phyloP scores from a whole-genome alignment of 192 early-diverging fungal genomes.

The Physocladia obscura region DNA sequence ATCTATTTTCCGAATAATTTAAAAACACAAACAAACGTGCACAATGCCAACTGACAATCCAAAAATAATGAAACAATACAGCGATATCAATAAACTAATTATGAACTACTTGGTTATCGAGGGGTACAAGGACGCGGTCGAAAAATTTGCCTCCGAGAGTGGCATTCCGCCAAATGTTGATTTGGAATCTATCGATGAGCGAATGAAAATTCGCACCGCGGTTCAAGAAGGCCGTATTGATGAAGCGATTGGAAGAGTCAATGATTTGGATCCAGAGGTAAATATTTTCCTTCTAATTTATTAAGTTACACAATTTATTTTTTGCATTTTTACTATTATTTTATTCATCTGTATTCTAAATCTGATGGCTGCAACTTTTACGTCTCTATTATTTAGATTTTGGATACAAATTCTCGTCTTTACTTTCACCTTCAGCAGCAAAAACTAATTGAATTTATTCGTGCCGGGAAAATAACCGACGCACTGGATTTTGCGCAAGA shows the following conservation, averaged over 20 bases:
- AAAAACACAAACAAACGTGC: too few species aligned
- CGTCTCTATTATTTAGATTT: conserved; percentile 54
- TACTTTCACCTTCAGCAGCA: conserved; percentile 98
- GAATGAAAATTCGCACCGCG: conserved; percentile 91
- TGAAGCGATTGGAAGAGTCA: conserved; percentile 93
- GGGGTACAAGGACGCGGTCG: conserved; percentile 97
- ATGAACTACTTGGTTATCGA: conserved; percentile 99
- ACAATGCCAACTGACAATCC: background rate
- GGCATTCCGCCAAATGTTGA: conserved; percentile 79
- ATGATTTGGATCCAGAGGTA: conserved; percentile 98
- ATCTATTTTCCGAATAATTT: too few species aligned
- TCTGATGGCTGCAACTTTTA: background rate
- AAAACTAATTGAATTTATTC: conserved; percentile 92
- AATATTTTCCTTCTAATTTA: too few species aligned
- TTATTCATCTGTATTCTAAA: background rate
- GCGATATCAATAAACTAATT: conserved; percentile 92
- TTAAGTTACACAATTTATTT: background rate
- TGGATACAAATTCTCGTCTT: conserved; percentile 90
- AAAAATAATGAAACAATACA: conserved; percentile 5
- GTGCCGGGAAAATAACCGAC: conserved; percentile 72
- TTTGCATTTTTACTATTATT: background rate
- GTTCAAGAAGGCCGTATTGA: conserved; percentile 89
- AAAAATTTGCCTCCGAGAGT: conserved; percentile 90
- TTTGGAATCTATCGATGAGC: conserved; percentile 85
- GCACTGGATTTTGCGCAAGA: conserved; percentile 96